A percentile compares a stretch with the other conserved stretches of the same genome.
Conservation (phyloP, 257 asterid species). For the Solanum infundibuliforme region DNA sequence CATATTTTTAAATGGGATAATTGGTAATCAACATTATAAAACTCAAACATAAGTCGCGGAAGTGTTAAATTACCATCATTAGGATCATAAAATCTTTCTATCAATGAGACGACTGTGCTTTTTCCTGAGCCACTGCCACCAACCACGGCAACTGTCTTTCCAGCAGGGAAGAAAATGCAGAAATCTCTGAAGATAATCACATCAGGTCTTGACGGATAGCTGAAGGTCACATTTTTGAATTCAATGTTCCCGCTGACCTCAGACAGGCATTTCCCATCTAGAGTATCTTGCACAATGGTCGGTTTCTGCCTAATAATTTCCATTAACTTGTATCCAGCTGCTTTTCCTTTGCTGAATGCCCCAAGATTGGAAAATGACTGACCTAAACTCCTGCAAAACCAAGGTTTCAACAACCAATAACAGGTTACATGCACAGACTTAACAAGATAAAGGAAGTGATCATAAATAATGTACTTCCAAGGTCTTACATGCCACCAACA, state of each 20-base stretch:
- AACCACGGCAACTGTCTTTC: conserved; percentile 92
- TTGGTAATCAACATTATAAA: background rate
- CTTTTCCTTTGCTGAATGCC: conserved; percentile 95
- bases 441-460: background rate
- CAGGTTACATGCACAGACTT: background rate
- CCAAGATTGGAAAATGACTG: conserved; percentile 95
- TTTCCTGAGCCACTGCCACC: conserved; percentile 99
- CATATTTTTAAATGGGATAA: background rate
- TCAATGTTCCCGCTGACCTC: conserved; percentile 86
- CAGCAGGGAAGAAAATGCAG: conserved; percentile 94
- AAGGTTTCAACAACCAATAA: conserved; percentile 5
- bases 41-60: background rate
- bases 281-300: conserved; percentile 50
- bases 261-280: conserved; percentile 36
- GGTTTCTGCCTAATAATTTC: conserved; percentile 87
- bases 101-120: conserved; percentile 87
- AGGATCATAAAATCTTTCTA: conserved; percentile 96
- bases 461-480: background rate
- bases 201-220: conserved; percentile 97
- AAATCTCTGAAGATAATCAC: conserved; percentile 83
- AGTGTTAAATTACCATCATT: conserved; percentile 52
- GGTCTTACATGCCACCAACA: conserved; percentile 97
- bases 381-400: conserved; percentile 82
- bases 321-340: conserved; percentile 89
- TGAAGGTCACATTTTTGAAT: conserved; percentile 76